Evolutionary conservation across 176 grass and related monocot species (phyloP), one percentile per base, ranked within the genome.

Genomic region (Ampelocalamus luodianensis): DNA sequence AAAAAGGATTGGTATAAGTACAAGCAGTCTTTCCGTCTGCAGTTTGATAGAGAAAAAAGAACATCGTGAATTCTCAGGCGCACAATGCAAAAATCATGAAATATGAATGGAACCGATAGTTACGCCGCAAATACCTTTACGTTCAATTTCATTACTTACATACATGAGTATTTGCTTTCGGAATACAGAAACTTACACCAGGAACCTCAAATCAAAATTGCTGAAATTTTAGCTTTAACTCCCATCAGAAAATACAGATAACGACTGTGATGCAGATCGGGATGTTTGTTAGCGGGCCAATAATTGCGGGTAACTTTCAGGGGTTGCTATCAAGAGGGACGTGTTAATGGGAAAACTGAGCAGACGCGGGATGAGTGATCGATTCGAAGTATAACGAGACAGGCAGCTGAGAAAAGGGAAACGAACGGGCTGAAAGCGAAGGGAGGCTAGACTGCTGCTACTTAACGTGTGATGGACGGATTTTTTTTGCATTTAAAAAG

Each of bases 371-470:
- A 0, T 5, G 64, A 49, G 29, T 20, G 68, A 12, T 43, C 56
- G 68, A 34, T 68, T 38, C 56, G 14, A 65, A 66, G 32, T 43
- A 45, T 65, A 59, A 24, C 48, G 24, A 46, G 46, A 75, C 78
- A 55, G 34, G 77, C 69, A 75, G 78, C 85, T 58, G 78, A 24
- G 69, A 70, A 81, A 67, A 87, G 85, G 12, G 85, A 75, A 46
- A 17, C 15, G 4, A 1, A n/a, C 1, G 39, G 38, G 50, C 64
- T 48, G 48, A 72, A 61, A 72, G 80, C 38, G 39, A 72, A 38
- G 23, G 84, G 46, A 36, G 68, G 27, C 26, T 27, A 12, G 46
- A 51, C 62, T 0, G 8, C 29, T 3, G 5, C 10, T 38, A 16
- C 32, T 61, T 23, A 48, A 48, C 77, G 78, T 34, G 78, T 23